These are phyloP conservation scores for Didymella sp. DNA, from an alignment of 2,329 filamentous ascomycete genomes.

Conservation along the genomic window DNA sequence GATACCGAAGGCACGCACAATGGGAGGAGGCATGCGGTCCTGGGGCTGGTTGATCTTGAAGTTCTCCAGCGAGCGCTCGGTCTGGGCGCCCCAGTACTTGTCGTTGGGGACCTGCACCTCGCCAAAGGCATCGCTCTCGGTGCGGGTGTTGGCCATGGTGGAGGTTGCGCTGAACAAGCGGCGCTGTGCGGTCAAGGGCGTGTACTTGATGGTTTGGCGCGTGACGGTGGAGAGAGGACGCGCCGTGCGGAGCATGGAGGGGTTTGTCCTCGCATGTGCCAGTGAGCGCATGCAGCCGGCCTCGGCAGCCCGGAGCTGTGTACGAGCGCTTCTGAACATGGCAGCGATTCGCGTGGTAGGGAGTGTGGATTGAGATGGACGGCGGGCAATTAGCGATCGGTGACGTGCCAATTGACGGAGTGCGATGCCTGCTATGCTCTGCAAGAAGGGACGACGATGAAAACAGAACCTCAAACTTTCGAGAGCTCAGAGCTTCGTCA, in stretches of 20 bases:
- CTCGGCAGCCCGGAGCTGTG: slow-evolving; percentile 46
- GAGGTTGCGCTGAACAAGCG: slow-evolving; percentile 44
- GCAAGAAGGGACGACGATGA: slow-evolving; percentile 4
- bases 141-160: slow-evolving; percentile 65
- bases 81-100: slow-evolving; percentile 99
- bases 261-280: slow-evolving; percentile 46
- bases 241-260: slow-evolving; percentile 37
- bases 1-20: slow-evolving; percentile 93
- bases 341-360: slow-evolving; percentile 21
- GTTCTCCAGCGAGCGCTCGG: slow-evolving; percentile 93
- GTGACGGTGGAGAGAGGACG: slow-evolving; percentile 40
- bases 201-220: slow-evolving; percentile 27
- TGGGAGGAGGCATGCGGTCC: slow-evolving; percentile 94
- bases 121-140: slow-evolving; percentile 97
- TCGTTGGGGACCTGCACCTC: slow-evolving; percentile 89
- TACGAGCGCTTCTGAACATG: slow-evolving; percentile 47
- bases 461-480: slow-evolving; percentile 11
- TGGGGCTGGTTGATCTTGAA: slow-evolving; percentile 99
- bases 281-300: slow-evolving; percentile 41
- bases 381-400: slow-evolving; percentile 3
- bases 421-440: slow-evolving; percentile 12
- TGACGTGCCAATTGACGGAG: slow-evolving; percentile 19
- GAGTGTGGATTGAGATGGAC: slow-evolving; percentile 1
- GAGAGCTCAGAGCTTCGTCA: slow-evolving; percentile 11
- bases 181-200: slow-evolving; percentile 31